Percentiles rank a stretch among this genome's conserved stretches.
These are phyloP conservation scores for Taphrina sp. DNA, from an alignment of 1,139 yeast genomes.

Conservation along the genomic window DNA sequence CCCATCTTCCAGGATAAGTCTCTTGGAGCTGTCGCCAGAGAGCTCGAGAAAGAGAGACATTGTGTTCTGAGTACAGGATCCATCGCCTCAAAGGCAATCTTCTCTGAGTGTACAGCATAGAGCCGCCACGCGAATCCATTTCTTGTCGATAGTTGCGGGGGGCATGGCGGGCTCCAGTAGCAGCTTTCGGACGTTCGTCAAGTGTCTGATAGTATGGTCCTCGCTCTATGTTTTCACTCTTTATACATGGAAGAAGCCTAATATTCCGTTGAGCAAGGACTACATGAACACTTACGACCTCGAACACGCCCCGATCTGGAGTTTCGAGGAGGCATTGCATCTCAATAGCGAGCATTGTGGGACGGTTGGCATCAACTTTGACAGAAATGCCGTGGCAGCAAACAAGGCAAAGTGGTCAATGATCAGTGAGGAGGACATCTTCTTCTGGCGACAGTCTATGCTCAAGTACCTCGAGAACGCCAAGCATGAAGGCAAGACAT, in stretches of 20 bases:
- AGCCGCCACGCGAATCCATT: too few relatives aligned
- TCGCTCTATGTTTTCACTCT: conserved; percentile 1
- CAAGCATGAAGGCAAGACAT: conserved; percentile 1
- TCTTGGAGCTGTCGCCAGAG: too few relatives aligned
- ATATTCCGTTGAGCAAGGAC: background rate
- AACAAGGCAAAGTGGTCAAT: background rate
- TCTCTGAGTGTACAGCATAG: too few relatives aligned
- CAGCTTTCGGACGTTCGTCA: background rate
- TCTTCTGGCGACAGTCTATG: background rate
- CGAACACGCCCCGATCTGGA: conserved; percentile 6
- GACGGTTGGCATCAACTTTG: background rate
- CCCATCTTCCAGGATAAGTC: too few relatives aligned
- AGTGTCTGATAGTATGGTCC: background rate
- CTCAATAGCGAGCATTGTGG: conserved; percentile 6
- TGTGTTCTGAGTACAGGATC: too few relatives aligned
- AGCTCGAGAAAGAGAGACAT: too few relatives aligned
- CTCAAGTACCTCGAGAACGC: background rate
- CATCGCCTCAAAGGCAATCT: too few relatives aligned
- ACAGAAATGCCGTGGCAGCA: conserved; percentile 10
- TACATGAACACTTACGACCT: conserved; percentile 4
- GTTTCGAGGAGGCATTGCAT: conserved; percentile 1
- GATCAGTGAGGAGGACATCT: background rate
- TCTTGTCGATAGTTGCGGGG: too few relatives aligned
- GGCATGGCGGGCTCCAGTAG: too few relatives aligned
- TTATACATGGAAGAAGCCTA: conserved; percentile 17